Evolutionary conservation across 768 basidiomycete species (phyloP).

Genomic region (Pisolithus microcarpus): DNA sequence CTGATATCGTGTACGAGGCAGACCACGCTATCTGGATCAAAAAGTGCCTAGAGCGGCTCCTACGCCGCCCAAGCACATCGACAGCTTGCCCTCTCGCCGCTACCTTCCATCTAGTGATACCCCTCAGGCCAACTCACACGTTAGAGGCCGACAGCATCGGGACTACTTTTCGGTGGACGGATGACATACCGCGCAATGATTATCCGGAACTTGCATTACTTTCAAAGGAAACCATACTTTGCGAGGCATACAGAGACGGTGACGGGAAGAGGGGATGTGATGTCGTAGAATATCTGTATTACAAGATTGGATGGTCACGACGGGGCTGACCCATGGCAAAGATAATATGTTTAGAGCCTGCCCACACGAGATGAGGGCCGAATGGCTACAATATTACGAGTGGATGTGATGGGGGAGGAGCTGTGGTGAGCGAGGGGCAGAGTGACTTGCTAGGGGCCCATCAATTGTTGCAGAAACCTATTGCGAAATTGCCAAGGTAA

Average conservation of each 20-base stretch:
- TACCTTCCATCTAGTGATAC: conserved; percentile 70
- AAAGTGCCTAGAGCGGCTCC: conserved; percentile 32
- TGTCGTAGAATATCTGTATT: conserved; percentile 65
- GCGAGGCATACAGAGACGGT: conserved; percentile 34
- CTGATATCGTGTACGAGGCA: conserved; percentile 49
- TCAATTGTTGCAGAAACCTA: conserved; percentile 62
- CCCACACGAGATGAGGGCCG: too few species aligned
- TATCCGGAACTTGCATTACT: conserved; percentile 39
- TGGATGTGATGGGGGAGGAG: too few species aligned
- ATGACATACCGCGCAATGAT: conserved; percentile 1
- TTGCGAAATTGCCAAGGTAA: conserved; percentile 64
- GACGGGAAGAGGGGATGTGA: conserved; percentile 27
- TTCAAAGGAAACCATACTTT: conserved; percentile 46
- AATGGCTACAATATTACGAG: too few species aligned
- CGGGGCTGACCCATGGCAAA: too few species aligned
- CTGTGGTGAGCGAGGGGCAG: too few species aligned
- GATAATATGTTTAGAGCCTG: too few species aligned
- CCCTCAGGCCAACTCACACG: conserved; percentile 58
- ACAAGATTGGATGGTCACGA: conserved; percentile 63
- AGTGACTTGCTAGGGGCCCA: conserved; percentile 42
- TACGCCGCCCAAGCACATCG: conserved; percentile 19
- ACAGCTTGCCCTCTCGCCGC: not conserved
- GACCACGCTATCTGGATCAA: conserved; percentile 43
- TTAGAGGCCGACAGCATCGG: conserved; percentile 56
- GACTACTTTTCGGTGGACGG: conserved; percentile 36